Conservation (phyloP, 1,139 yeast genomes). For the Hyphopichia fennica region DNA sequence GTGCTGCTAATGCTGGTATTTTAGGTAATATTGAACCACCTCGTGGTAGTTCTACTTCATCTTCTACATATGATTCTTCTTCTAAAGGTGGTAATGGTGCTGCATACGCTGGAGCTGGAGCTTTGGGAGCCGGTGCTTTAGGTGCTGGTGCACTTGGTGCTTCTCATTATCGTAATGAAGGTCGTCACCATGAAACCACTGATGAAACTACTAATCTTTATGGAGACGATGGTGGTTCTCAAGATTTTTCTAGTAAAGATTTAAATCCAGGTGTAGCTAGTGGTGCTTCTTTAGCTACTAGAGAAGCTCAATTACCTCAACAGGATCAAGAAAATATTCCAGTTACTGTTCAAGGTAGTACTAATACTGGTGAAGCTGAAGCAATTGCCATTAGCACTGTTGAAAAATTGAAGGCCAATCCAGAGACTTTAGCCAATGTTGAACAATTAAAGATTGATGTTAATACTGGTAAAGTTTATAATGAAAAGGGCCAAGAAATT, state of each 20-base stretch:
- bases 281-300: constrained; percentile 2
- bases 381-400: constrained; percentile 32
- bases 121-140: neutral
- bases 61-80: neutral
- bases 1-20: constrained; percentile 15
- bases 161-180: neutral
- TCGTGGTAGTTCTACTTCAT: neutral
- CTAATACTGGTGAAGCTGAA: constrained; percentile 27
- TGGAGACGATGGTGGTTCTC: neutral
- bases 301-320: constrained; percentile 3
- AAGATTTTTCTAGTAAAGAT: neutral
- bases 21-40: constrained; percentile 12
- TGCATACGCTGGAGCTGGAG: neutral
- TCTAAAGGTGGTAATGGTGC: neutral
- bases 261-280: constrained; percentile 1
- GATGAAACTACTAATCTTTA: constrained; percentile 1
- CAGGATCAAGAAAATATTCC: constrained; percentile 8
- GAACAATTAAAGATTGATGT: constrained; percentile 34
- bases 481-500: constrained; percentile 24
- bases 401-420: constrained; percentile 23
- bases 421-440: constrained; percentile 22
- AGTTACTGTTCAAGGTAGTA: constrained; percentile 33
- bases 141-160: neutral
- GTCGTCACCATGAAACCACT: neutral
- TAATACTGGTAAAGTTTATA: constrained; percentile 29